Base-by-base conservation (phyloP, 179 eudicot genomes). In the Amaranthus tricolor region DNA sequence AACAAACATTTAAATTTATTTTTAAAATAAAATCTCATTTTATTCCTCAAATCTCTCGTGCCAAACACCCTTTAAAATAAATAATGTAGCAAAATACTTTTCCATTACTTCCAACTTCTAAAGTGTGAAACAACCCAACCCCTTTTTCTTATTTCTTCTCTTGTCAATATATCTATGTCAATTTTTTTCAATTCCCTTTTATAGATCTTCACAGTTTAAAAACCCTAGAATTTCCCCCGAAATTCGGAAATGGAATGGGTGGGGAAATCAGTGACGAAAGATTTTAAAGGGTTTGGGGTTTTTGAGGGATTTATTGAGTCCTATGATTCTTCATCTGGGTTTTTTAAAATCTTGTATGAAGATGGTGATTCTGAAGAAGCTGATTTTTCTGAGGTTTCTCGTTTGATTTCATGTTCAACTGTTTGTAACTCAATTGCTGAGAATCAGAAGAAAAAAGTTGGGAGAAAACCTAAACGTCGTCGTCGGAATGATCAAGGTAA, bases 341-440 rank as follows among this genome's bases (percentile, higher is more conserved):
- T 84, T 17, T 89, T 79, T 76, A 77, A 78, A 66, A 79, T 91
- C 74, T 45, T 69, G 58, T 93, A 91, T 66, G 88, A 88, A 6
- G 84, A 86, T 44, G 94, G 98, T 0, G 91, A 84, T 82, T 85
- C 83, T 20, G 98, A 91, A 71, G 89, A 82, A n/a, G 69, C 86
- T 44, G 85, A 87, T 20, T 75, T 72, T 1, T 15, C 74, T 1
- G 89, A 87, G 60, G 70, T 86, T 16, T 49, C 74, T 66, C 74
- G 67, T 0, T 70, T 82, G 44, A 6, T 76, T 21, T 70, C 85
- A 19, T 62, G 72, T 58, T 77, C 72, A 9, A 0, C 21, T 53
- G 67, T n/a, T 62, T 71, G 5, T 43, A 74, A 69, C 52, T 78
- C 66, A 61, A 14, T 61, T 60, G 17, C 17, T 4, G 68, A 44